phyloP scores from a whole-genome alignment of 2,329 filamentous ascomycete species.

The Aspergillus sojae region DNA sequence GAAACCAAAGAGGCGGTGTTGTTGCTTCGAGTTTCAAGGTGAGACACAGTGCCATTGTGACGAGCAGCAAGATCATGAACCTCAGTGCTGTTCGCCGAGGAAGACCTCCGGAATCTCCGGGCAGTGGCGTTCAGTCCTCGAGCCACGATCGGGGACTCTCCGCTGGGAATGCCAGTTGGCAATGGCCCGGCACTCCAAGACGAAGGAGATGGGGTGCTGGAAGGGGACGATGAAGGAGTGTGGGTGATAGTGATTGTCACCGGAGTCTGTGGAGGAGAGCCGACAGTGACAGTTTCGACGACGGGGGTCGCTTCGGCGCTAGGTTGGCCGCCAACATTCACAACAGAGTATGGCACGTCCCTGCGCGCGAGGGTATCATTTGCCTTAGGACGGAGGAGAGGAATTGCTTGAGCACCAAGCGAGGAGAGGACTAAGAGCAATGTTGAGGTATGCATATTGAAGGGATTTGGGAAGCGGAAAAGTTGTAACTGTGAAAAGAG shows the following conservation, averaged over 20 bases:
- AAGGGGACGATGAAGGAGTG: slow-evolving; percentile 26
- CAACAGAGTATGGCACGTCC: slow-evolving; percentile 30
- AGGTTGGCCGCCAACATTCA: slow-evolving; percentile 34
- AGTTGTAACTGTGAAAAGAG: not conserved
- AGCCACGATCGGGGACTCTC: not conserved
- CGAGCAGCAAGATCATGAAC: not conserved
- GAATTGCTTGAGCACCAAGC: slow-evolving; percentile 31
- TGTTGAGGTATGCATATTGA: slow-evolving; percentile 34
- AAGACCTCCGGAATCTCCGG: slow-evolving; percentile 2
- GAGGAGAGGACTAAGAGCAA: slow-evolving; percentile 32
- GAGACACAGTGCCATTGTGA: slow-evolving; percentile 5
- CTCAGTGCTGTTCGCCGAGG: slow-evolving; percentile 12
- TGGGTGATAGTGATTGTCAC: slow-evolving; percentile 29
- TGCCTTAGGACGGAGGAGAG: slow-evolving; percentile 24
- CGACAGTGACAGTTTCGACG: slow-evolving; percentile 20
- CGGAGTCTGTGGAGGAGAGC: slow-evolving; percentile 19
- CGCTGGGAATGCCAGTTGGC: slow-evolving; percentile 1
- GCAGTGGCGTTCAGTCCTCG: slow-evolving; percentile 10
- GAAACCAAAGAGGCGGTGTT: not conserved
- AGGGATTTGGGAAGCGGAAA: not conserved
- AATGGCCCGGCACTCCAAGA: slow-evolving; percentile 3
- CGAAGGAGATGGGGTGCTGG: slow-evolving; percentile 17
- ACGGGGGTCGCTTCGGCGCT: slow-evolving; percentile 20
- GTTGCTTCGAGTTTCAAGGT: slow-evolving; percentile 7
- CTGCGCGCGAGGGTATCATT: slow-evolving; percentile 30